Conservation (phyloP, 75 land plant species). For the Azolla pinnata region DNA sequence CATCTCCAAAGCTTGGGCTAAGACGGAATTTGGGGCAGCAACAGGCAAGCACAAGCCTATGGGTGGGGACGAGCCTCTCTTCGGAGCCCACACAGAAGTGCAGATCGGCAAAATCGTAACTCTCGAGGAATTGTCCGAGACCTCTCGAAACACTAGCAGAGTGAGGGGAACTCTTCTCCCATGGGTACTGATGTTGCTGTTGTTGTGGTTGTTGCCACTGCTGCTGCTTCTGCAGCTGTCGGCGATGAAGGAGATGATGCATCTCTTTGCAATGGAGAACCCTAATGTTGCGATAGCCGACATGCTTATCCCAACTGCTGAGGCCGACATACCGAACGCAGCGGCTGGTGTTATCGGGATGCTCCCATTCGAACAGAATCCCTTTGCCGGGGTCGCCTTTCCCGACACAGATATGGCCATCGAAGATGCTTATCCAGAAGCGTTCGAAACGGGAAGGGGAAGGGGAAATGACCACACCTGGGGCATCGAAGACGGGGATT, state of each 20-base stretch:
- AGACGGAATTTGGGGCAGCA: conserved; percentile 30
- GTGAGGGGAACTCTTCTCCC: background rate
- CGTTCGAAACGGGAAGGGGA: conserved; percentile 66
- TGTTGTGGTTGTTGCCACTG: no score
- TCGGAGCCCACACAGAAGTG: conserved; percentile 52
- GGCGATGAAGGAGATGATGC: background rate
- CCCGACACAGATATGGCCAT: conserved; percentile 69
- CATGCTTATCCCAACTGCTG: conserved; percentile 98
- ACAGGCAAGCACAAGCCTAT: conserved; percentile 54
- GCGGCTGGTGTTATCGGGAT: conserved; percentile 50
- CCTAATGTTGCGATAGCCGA: conserved; percentile 79
- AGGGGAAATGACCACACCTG: conserved; percentile 55
- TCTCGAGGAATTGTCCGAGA: conserved; percentile 61
- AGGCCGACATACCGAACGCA: conserved; percentile 84
- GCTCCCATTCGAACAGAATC: conserved; percentile 61
- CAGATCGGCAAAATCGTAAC: conserved; percentile 68
- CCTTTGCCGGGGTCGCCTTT: conserved; percentile 84
- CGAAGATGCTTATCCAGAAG: conserved; percentile 85
- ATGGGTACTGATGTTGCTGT: no score
- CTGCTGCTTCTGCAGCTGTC: no score
- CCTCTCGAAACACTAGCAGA: conserved; percentile 27
- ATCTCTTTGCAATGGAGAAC: conserved; percentile 36
- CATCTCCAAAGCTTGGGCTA: conserved; percentile 11
- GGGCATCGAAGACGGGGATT: conserved; percentile 69
- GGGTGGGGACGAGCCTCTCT: conserved; percentile 61